Percentiles rank a stretch among this genome's conserved stretches.
phyloP scores from a whole-genome alignment of 495 filamentous ascomycete genomes.

The Hypomontagnella submonticulosa region DNA sequence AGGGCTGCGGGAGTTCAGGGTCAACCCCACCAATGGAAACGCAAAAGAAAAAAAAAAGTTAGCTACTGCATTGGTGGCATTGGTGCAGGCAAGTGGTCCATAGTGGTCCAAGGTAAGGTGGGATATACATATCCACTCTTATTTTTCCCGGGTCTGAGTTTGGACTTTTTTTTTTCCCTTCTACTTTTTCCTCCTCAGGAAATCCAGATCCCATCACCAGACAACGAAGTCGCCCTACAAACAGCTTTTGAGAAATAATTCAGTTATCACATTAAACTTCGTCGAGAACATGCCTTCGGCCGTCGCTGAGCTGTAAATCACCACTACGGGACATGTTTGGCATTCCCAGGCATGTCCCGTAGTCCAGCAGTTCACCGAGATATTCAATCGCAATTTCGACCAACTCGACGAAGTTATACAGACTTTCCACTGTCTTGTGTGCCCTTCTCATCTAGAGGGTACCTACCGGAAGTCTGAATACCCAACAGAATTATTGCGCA shows the following conservation, averaged over 20 bases:
- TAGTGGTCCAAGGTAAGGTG: slow-evolving; percentile 24
- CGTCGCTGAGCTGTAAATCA: slow-evolving; percentile 94
- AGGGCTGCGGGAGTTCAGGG: slow-evolving; percentile 30
- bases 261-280: slow-evolving; percentile 66
- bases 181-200: slow-evolving; percentile 49
- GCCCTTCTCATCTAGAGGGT: slow-evolving; percentile 29
- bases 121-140: slow-evolving; percentile 35
- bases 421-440: slow-evolving; percentile 58
- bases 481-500: slow-evolving; percentile 38
- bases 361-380: slow-evolving; percentile 88
- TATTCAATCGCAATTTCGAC: slow-evolving; percentile 69
- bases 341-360: slow-evolving; percentile 61
- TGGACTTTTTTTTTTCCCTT: slow-evolving; percentile 50
- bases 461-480: slow-evolving; percentile 44
- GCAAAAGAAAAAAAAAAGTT: slow-evolving; percentile 51
- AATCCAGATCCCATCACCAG: slow-evolving; percentile 55
- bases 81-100: not conserved
- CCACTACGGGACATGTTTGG: slow-evolving; percentile 77
- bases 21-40: slow-evolving; percentile 41
- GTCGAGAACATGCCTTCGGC: slow-evolving; percentile 89
- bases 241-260: slow-evolving; percentile 52
- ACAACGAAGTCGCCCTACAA: slow-evolving; percentile 76
- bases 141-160: slow-evolving; percentile 50
- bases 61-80: not conserved
- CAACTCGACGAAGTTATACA: slow-evolving; percentile 79